Conservation (phyloP, 805 yeast genomes). For the Starmerella stigmatis region DNA sequence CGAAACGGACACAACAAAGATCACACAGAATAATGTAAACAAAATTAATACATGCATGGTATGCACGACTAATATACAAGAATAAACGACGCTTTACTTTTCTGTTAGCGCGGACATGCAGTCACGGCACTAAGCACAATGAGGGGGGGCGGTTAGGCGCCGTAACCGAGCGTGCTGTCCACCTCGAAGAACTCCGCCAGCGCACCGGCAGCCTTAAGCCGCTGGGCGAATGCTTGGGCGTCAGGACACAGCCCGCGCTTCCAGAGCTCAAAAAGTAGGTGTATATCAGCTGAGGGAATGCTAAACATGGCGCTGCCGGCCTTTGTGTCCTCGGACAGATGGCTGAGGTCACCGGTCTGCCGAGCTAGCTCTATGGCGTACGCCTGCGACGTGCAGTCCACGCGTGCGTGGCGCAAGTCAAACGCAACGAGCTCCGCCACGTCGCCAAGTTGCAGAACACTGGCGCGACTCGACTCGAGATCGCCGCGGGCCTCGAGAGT, state of each 20-base stretch:
- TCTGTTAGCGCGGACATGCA: too few relatives aligned
- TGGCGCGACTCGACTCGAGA: slow-evolving; percentile 9
- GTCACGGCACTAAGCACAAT: too few relatives aligned
- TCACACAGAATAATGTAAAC: too few relatives aligned
- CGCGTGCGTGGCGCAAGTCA: slow-evolving; percentile 3
- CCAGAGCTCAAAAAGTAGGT: slow-evolving; percentile 4
- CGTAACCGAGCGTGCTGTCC: slow-evolving; percentile 28
- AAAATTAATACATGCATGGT: not conserved
- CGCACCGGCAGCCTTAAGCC: slow-evolving; percentile 6
- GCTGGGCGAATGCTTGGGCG: slow-evolving; percentile 2
- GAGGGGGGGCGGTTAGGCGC: not conserved
- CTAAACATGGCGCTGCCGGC: not conserved
- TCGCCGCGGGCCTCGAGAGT: slow-evolving; percentile 15
- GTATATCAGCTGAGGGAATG: not conserved
- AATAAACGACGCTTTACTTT: not conserved
- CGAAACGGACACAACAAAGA: too few relatives aligned
- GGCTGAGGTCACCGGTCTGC: slow-evolving; percentile 5
- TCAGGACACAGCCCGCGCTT: slow-evolving; percentile 10
- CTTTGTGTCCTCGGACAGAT: not conserved
- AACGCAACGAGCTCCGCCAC: slow-evolving; percentile 10
- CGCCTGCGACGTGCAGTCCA: not conserved
- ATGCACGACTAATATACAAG: not conserved
- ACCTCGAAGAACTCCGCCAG: slow-evolving; percentile 47
- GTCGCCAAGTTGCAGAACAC: not conserved
- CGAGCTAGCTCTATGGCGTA: slow-evolving; percentile 7